These are phyloP conservation scores for Yamadazyma sp. DNA, from an alignment of 805 yeast genomes.

Conservation along the genomic window DNA sequence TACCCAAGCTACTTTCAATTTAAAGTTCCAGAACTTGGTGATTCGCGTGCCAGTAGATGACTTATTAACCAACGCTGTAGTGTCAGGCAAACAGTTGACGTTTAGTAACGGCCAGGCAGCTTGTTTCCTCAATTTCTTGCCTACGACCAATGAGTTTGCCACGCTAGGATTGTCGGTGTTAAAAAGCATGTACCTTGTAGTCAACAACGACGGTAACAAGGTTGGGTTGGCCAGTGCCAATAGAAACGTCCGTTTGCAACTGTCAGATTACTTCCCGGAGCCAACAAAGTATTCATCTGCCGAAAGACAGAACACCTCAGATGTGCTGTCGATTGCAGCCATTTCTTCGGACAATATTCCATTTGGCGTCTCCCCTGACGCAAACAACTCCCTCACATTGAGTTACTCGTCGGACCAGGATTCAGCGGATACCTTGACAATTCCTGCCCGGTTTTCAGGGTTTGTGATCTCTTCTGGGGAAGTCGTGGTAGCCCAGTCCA, in stretches of 20 bases:
- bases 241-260: conserved; percentile 13
- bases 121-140: conserved; percentile 54
- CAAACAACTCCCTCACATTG: conserved; percentile 6
- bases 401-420: conserved; percentile 8
- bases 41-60: conserved; percentile 51
- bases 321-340: conserved; percentile 9
- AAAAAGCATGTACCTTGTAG: conserved; percentile 54
- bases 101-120: conserved; percentile 58
- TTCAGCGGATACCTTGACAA: conserved; percentile 7
- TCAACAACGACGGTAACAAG: conserved; percentile 56
- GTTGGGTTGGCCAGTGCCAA: conserved; percentile 59
- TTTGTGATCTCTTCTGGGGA: conserved; percentile 26
- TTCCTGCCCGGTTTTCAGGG: conserved; percentile 18
- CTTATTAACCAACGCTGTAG: conserved; percentile 42
- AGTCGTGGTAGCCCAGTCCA: conserved; percentile 21
- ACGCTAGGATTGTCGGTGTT: conserved; percentile 61
- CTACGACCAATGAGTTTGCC: conserved; percentile 51
- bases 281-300: neutral
- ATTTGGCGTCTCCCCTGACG: conserved; percentile 9
- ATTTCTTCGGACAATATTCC: conserved; percentile 14
- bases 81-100: conserved; percentile 35
- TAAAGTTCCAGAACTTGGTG: conserved; percentile 52
- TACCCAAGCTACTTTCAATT: conserved; percentile 50
- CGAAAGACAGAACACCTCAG: neutral
- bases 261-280: conserved; percentile 12